Conservation (phyloP, 2,329 filamentous ascomycete genomes). For the Calonectria pseudoturangicola region DNA sequence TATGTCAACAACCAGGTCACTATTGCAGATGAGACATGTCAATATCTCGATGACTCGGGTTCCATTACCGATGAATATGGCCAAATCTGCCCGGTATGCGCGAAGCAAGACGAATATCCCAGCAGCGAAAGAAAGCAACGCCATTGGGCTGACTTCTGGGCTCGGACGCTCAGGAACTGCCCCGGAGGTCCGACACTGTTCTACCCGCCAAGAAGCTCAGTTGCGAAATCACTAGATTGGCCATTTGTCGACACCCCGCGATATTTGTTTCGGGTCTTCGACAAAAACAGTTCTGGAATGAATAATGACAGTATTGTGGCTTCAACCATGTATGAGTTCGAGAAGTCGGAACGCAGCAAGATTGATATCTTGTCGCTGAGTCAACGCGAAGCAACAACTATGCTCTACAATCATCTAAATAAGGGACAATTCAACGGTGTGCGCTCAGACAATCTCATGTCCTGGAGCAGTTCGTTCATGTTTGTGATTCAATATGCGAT, state of each 20-base stretch:
- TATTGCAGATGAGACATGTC: background rate
- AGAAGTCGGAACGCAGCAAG: background rate
- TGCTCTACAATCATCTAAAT: conserved; percentile 15
- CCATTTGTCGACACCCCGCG: background rate
- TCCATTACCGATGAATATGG: background rate
- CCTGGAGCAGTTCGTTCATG: conserved; percentile 27
- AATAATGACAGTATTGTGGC: conserved; percentile 14
- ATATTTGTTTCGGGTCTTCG: conserved; percentile 28
- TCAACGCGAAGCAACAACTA: background rate
- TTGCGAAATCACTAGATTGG: background rate
- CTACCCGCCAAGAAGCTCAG: background rate
- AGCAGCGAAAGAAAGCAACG: background rate
- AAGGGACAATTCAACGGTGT: background rate
- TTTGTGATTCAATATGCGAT: conserved; percentile 27
- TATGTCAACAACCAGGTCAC: background rate
- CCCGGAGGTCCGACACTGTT: conserved; percentile 28
- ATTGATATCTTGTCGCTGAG: conserved; percentile 17
- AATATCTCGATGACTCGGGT: background rate
- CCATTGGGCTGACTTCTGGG: conserved; percentile 19
- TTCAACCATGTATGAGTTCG: conserved; percentile 19
- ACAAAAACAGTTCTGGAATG: conserved; percentile 15
- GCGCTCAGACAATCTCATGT: conserved; percentile 20
- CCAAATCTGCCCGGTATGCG: background rate
- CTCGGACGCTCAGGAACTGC: background rate
- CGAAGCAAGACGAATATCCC: background rate